Evolutionary conservation across 495 filamentous ascomycete genomes (phyloP), one percentile per base, ranked within the genome.

Genomic region (Penicillium paxilli): DNA sequence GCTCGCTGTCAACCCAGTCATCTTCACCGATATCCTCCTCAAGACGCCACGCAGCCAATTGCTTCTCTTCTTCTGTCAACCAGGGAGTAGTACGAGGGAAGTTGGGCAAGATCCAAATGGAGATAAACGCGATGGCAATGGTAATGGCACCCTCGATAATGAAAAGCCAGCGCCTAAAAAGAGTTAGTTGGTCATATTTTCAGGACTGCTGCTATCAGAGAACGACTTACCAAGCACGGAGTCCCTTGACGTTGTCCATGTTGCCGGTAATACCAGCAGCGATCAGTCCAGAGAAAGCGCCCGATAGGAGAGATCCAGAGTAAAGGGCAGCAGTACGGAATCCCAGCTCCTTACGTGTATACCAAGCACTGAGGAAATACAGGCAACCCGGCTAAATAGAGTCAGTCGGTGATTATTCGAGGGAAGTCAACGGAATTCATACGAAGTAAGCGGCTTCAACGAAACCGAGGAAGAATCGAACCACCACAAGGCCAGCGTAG

Each of bases 11-110:
- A 21, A 80, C 69, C 87, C 83, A 87, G 67, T 93, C 89, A 56
- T 88, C 87, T 58, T 87, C 78, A 10, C 91, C 90, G 52, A 90
- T 86, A 67, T 96, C 90, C 59, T 90, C 87, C 54, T 87, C 81
- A 8, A 92, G 66, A 5, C 89, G 74, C 83, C 85, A 91, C 24
- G 79, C 68, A 33, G 88, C 89, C 9, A 92, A 71, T 10, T 81
- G 72, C 28, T 80, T 79, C 63, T 92, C 87, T 59, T 88, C 80
- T 42, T 88, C 80, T 2, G 78, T 84, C 16, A 93, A 72, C 87
- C 89, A 91, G 9, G 57, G 63, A 1, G 88, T 92, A 28, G 88
- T 92, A 17, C 85, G 76, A n/a, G 89, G 90, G 56, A 90, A 90
- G 66, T 94, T 87, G 12, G 90, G 90, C 14, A 94, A 69, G 21